Conservation (phyloP, 2,329 filamentous ascomycete genomes). For the Trichoderma guizhouense region DNA sequence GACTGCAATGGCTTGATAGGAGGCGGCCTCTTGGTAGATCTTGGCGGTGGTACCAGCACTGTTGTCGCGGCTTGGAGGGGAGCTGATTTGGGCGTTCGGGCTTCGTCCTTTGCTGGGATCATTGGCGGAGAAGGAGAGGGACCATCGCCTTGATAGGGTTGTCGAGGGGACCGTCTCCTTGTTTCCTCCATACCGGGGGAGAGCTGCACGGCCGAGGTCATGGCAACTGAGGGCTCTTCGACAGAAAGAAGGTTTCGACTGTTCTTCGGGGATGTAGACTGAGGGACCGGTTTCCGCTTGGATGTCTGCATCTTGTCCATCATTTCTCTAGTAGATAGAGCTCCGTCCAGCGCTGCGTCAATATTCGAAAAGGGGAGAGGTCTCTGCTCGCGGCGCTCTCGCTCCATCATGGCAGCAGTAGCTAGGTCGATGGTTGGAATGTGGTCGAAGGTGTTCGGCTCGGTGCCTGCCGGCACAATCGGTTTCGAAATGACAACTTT, state of each 20-base stretch:
- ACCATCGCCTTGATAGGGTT: not conserved
- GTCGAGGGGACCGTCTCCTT: constrained; percentile 49
- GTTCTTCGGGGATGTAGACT: not conserved
- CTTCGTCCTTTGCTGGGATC: not conserved
- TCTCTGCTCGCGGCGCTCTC: constrained; percentile 38
- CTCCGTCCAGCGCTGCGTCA: constrained; percentile 35
- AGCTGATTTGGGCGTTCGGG: not conserved
- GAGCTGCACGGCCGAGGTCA: constrained; percentile 41
- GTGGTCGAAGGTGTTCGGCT: constrained; percentile 41
- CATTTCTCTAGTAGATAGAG: constrained; percentile 32
- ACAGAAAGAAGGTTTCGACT: not conserved
- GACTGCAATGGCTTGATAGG: not conserved
- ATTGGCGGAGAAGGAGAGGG: not conserved
- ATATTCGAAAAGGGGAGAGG: constrained; percentile 30
- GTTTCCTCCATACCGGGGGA: constrained; percentile 51
- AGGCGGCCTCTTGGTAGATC: constrained; percentile 9
- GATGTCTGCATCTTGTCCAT: constrained; percentile 35
- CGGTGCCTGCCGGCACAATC: constrained; percentile 36
- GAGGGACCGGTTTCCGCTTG: constrained; percentile 38
- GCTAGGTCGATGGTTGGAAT: constrained; percentile 50
- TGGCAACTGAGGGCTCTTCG: constrained; percentile 19
- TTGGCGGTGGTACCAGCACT: constrained; percentile 1
- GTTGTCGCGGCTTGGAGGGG: not conserved
- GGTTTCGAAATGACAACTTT: constrained; percentile 51
- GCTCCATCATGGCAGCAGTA: constrained; percentile 47